A percentile compares a stretch with the other conserved stretches of the same genome.
These are phyloP conservation scores for Ashbya aceris DNA, from an alignment of 1,139 yeast species.

Conservation along the genomic window DNA sequence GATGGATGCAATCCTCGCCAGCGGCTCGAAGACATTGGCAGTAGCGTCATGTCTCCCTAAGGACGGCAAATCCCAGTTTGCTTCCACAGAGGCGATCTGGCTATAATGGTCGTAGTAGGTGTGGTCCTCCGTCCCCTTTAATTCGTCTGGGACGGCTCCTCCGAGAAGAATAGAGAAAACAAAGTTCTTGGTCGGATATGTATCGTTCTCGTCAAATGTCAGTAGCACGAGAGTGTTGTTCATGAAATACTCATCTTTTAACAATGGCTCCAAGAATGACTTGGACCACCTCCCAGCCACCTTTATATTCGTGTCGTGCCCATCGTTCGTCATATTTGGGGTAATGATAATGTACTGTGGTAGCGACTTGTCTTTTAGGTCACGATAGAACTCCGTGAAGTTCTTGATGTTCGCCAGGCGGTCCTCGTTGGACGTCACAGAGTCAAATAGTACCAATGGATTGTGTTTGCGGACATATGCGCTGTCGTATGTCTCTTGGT, in stretches of 20 bases:
- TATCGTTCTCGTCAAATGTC: slow-evolving; percentile 41
- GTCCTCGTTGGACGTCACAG: slow-evolving; percentile 28
- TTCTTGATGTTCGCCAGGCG: slow-evolving; percentile 38
- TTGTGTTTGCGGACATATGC: slow-evolving; percentile 44
- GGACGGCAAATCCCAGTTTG: slow-evolving; percentile 39
- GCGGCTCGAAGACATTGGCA: slow-evolving; percentile 38
- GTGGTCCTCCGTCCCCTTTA: slow-evolving; percentile 35
- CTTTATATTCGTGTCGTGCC: slow-evolving; percentile 38
- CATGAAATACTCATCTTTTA: slow-evolving; percentile 37
- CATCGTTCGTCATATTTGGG: slow-evolving; percentile 44
- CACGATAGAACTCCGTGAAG: slow-evolving; percentile 36
- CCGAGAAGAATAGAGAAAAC: slow-evolving; percentile 37
- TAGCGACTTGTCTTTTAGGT: slow-evolving; percentile 31
- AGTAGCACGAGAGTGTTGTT: slow-evolving; percentile 35
- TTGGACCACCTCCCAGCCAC: slow-evolving; percentile 39
- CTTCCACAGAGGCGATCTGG: slow-evolving; percentile 37
- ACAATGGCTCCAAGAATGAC: slow-evolving; percentile 35
- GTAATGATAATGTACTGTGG: slow-evolving; percentile 44
- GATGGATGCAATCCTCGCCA: slow-evolving; percentile 33
- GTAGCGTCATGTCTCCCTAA: slow-evolving; percentile 41
- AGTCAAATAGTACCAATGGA: slow-evolving; percentile 37
- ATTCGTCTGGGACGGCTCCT: slow-evolving; percentile 36
- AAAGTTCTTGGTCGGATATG: slow-evolving; percentile 34
- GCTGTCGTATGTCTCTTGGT: slow-evolving; percentile 35
- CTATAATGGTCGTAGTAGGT: slow-evolving; percentile 44